Evolutionary conservation across 805 yeast species (phyloP).

Genomic region (Naumovozyma dairenensis): DNA sequence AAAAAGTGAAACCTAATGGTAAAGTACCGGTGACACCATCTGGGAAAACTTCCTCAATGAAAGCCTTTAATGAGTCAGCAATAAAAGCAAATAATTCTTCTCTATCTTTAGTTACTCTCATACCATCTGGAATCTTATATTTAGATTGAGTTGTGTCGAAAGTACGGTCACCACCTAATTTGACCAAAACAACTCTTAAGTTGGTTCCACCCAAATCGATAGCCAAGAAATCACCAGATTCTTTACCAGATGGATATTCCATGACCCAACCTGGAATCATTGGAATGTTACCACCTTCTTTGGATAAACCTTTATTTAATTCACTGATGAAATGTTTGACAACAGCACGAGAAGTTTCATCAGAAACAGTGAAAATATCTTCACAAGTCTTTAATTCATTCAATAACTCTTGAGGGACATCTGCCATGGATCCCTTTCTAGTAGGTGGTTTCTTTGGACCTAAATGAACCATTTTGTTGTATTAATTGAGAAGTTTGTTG

Average conservation of each 20-base stretch:
- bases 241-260: slow-evolving; percentile 85
- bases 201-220: slow-evolving; percentile 96
- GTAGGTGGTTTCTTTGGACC: slow-evolving; percentile 76
- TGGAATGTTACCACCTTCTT: slow-evolving; percentile 76
- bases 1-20: slow-evolving; percentile 88
- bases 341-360: slow-evolving; percentile 50
- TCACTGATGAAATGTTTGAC: slow-evolving; percentile 68
- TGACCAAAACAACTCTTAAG: slow-evolving; percentile 81
- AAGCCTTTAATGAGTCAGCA: slow-evolving; percentile 65
- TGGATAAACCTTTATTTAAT: slow-evolving; percentile 67
- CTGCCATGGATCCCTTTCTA: slow-evolving; percentile 59
- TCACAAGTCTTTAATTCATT: slow-evolving; percentile 51
- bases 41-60: slow-evolving; percentile 57
- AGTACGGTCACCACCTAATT: slow-evolving; percentile 67
- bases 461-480: slow-evolving; percentile 57
- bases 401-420: slow-evolving; percentile 54
- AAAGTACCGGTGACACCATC: slow-evolving; percentile 51
- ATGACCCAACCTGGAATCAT: slow-evolving; percentile 96
- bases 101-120: slow-evolving; percentile 61
- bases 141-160: slow-evolving; percentile 82
- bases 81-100: slow-evolving; percentile 78
- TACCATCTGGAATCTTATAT: slow-evolving; percentile 60
- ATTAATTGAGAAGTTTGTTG: neutral
- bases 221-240: slow-evolving; percentile 80
- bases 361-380: slow-evolving; percentile 49